Conservation (phyloP, 1,284 basidiomycete genomes). For the Mycosarcoma mackinlayi region DNA sequence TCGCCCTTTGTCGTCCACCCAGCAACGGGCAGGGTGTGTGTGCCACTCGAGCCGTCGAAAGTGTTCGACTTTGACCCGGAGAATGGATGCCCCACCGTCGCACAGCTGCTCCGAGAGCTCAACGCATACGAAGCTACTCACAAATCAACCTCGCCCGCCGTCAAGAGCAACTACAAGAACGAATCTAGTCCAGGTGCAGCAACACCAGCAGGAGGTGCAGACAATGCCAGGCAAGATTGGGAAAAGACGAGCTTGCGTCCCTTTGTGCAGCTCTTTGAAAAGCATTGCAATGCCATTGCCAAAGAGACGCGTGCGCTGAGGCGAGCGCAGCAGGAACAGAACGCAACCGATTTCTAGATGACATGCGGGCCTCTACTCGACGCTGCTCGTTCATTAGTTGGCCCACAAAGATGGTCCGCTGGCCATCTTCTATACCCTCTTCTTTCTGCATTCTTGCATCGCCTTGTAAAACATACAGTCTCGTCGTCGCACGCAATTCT, state of each 20-base stretch:
- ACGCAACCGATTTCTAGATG: slow-evolving; percentile 37
- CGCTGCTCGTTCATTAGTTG: neutral
- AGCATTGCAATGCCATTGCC: slow-evolving; percentile 71
- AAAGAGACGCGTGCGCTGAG: slow-evolving; percentile 34
- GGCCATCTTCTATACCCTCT: slow-evolving; percentile 14
- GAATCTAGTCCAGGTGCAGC: slow-evolving; percentile 10
- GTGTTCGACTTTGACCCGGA: slow-evolving; percentile 89
- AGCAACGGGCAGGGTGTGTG: slow-evolving; percentile 93
- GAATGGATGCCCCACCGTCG: slow-evolving; percentile 81
- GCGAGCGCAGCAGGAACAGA: slow-evolving; percentile 40
- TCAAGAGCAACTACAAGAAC: slow-evolving; percentile 46
- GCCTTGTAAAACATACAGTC: too few relatives aligned
- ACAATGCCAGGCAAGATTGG: slow-evolving; percentile 70
- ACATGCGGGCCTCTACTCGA: neutral
- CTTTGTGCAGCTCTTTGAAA: slow-evolving; percentile 89
- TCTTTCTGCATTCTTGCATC: too few relatives aligned
- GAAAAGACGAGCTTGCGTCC: slow-evolving; percentile 77
- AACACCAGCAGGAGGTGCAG: slow-evolving; percentile 44
- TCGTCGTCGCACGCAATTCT: too few relatives aligned
- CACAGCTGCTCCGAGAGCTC: slow-evolving; percentile 83
- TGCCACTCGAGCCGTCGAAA: slow-evolving; percentile 83
- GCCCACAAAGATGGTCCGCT: neutral
- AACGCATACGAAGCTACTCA: slow-evolving; percentile 71
- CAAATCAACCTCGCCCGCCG: slow-evolving; percentile 55
- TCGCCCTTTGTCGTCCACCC: slow-evolving; percentile 97